Percentiles rank a stretch among this genome's conserved stretches.
Evolutionary conservation across 2,329 filamentous ascomycete species (phyloP).

Genomic region (Cordyceps pruinosa): DNA sequence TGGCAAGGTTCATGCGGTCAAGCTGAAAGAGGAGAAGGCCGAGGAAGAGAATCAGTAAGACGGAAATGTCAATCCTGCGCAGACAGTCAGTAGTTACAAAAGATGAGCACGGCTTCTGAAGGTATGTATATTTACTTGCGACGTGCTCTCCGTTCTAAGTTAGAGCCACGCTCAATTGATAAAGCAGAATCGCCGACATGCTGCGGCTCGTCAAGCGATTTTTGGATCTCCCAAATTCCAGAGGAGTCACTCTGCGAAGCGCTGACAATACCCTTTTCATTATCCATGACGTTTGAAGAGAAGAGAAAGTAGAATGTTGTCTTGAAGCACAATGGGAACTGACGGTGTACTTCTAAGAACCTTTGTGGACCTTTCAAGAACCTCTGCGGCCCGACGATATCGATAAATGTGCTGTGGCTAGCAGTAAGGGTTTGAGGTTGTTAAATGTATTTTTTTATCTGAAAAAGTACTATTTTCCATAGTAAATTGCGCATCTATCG

Average conservation of each 20-base stretch:
- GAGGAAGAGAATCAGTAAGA: conserved; percentile 42
- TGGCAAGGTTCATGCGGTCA: conserved; percentile 46
- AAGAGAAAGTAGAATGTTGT: no score
- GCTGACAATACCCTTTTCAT: background rate
- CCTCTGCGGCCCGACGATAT: background rate
- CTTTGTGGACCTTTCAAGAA: background rate
- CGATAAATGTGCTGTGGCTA: background rate
- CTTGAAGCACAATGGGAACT: no score
- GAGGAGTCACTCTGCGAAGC: background rate
- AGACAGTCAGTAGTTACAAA: background rate
- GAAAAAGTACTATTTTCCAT: background rate
- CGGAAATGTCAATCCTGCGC: conserved; percentile 32
- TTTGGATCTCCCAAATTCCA: background rate
- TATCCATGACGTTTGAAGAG: background rate
- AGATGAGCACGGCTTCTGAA: no score
- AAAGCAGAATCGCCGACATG: background rate
- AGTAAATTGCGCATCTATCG: background rate
- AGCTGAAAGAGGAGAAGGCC: conserved; percentile 45
- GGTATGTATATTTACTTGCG: background rate
- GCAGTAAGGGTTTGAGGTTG: background rate
- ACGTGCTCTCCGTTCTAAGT: background rate
- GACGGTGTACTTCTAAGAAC: background rate
- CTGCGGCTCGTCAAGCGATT: background rate
- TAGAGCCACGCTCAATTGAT: background rate
- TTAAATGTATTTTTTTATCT: background rate